phyloP scores from a whole-genome alignment of 345 rosid genomes.

The Toxicodendron radicans region DNA sequence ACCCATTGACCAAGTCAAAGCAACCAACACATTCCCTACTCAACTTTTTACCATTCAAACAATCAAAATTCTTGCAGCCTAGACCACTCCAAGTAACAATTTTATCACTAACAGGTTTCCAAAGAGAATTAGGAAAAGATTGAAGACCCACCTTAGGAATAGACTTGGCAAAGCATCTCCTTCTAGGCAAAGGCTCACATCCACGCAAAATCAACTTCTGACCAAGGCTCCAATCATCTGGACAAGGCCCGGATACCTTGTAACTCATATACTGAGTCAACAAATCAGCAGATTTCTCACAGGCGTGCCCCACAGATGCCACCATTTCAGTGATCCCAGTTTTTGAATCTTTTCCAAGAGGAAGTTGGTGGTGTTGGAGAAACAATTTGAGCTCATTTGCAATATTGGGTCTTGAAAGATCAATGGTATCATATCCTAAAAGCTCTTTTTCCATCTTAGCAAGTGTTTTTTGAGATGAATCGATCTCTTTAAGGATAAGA shows the following conservation, averaged over 20 bases:
- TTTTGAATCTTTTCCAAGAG: constrained; percentile 74
- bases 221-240: constrained; percentile 80
- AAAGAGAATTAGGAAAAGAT: constrained; percentile 59
- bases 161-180: constrained; percentile 77
- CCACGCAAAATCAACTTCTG: constrained; percentile 66
- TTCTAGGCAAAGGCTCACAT: constrained; percentile 92
- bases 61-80: constrained; percentile 77
- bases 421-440: constrained; percentile 76
- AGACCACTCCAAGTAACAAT: constrained; percentile 85
- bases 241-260: constrained; percentile 66
- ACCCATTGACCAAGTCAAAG: constrained; percentile 55
- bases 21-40: constrained; percentile 79
- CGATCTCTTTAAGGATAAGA: constrained; percentile 77
- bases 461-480: constrained; percentile 79
- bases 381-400: constrained; percentile 81
- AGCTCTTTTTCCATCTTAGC: constrained; percentile 88
- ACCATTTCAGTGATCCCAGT: constrained; percentile 94
- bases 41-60: constrained; percentile 77
- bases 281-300: constrained; percentile 84
- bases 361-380: constrained; percentile 76
- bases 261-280: constrained; percentile 81
- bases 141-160: constrained; percentile 63
- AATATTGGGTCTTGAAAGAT: constrained; percentile 79
- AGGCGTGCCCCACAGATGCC: constrained; percentile 89
- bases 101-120: constrained; percentile 83